phyloP scores from a whole-genome alignment of 345 rosid genomes.

The Eucalyptus curtisii region DNA sequence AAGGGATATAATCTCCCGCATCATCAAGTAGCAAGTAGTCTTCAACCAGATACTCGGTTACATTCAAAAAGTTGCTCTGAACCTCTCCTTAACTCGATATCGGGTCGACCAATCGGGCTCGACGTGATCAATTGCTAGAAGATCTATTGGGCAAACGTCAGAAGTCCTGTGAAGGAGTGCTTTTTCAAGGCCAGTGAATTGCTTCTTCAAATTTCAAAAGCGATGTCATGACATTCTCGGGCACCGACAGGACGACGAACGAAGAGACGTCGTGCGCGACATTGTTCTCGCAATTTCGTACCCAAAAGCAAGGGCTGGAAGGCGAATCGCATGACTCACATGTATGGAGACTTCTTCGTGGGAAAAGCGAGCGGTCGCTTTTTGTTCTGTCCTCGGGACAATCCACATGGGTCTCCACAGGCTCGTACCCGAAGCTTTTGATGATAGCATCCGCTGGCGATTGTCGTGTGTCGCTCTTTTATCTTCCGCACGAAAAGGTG shows the following conservation, averaged over 20 bases:
- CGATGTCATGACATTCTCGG: neutral
- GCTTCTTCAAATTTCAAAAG: neutral
- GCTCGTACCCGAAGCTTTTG: neutral
- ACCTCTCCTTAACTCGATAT: neutral
- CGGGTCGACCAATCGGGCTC: fast-evolving
- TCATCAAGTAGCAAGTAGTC: neutral
- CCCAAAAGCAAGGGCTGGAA: neutral
- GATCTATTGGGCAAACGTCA: neutral
- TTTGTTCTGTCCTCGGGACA: neutral
- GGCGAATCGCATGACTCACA: neutral
- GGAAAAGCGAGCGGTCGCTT: neutral
- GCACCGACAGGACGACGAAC: neutral
- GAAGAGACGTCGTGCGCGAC: neutral
- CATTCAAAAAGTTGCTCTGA: neutral
- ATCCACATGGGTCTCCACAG: neutral
- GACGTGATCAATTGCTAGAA: neutral
- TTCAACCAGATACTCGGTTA: fast-evolving
- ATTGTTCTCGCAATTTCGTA: neutral
- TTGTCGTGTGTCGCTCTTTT: neutral
- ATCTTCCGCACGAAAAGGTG: neutral
- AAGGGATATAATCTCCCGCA: fast-evolving
- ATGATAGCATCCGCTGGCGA: neutral
- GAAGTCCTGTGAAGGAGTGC: neutral
- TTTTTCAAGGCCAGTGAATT: neutral
- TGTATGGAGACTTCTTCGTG: neutral